Conservation (phyloP, 164 flowering plant species). For the Vitis rotundifolia region DNA sequence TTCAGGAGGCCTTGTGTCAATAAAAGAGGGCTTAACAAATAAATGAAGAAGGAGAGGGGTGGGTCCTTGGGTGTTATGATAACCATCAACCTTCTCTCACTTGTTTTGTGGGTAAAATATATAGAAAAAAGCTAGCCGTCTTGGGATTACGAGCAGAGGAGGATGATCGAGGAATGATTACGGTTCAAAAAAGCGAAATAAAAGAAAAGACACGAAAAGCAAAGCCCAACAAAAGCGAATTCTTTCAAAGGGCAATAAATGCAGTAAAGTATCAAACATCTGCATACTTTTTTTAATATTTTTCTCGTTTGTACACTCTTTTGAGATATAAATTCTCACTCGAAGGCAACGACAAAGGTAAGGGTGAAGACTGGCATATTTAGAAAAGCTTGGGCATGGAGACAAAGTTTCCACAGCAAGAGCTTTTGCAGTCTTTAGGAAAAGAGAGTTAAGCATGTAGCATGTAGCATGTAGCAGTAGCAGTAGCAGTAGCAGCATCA, state of each 20-base stretch:
- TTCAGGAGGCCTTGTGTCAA: too few relatives aligned
- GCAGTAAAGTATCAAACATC: conserved; percentile 19
- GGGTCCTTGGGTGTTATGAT: too few relatives aligned
- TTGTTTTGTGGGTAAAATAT: neutral
- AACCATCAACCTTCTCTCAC: neutral
- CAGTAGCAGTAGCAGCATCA: too few relatives aligned
- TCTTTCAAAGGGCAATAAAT: conserved; percentile 23
- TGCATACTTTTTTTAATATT: conserved; percentile 14
- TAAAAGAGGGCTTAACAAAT: too few relatives aligned
- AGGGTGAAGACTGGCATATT: conserved; percentile 1
- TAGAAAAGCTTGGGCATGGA: conserved; percentile 5
- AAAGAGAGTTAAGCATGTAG: conserved; percentile 9
- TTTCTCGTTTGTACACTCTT: neutral
- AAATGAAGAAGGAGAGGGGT: too few relatives aligned
- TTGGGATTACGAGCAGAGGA: conserved; percentile 3
- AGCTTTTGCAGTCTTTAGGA: conserved; percentile 30
- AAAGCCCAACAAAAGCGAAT: conserved; percentile 16
- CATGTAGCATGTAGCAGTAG: too few relatives aligned
- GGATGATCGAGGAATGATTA: conserved; percentile 20
- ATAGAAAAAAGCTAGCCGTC: conserved; percentile 7
- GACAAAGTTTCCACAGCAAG: conserved; percentile 32
- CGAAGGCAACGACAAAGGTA: neutral
- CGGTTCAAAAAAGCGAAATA: conserved; percentile 4
- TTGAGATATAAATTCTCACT: conserved; percentile 1
- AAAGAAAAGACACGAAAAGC: conserved; percentile 7